Base-by-base conservation (phyloP, 805 yeast species). In the Scheffersomyces stipitis region DNA sequence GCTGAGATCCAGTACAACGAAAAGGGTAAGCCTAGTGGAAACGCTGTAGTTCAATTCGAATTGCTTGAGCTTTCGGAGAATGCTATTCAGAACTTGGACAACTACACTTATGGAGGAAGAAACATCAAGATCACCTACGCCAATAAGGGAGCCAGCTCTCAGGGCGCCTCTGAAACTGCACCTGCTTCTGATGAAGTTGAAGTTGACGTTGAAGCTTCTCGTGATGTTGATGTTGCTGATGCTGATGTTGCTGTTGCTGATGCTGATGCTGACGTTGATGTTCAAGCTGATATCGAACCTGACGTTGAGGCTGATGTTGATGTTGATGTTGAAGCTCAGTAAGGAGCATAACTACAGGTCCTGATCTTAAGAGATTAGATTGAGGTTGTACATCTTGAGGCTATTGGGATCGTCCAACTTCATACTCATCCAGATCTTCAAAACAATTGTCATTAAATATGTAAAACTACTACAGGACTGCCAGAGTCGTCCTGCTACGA, bases 101-200 rank as follows among this genome's bases (percentile, higher is more conserved):
- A 80, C 35, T 91, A 90, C 65, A 79, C 74, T 41, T 91, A 90
- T 54, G 98, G 97, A 50, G 86, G 83, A 28, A 80, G 95, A 51
- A 78, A 76, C 44, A 66, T 90, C 47, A 69, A 62, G 17, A 75
- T 91, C 26, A 67, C 89, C 1, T 90, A 73, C 60, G 96, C 90
- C 13, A 64, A 66, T 39, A 47, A 42, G 24, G 51, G 38, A 22
- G 33, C 24, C 28, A 12, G 28, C 28, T 6, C 10, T 12, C 15
- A 13, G 28, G 28, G 10, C n/a, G 16, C 31, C 31, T 15, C 13
- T 6, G 13, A 20, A 9, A 31, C 36, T 20, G 30, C 38, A 31
- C 10, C 24, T 17, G 37, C 29, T 30, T 15, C 34, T 17, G 17
- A 15, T 13, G 10, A 28, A 7, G 7, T 10, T 27, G 27, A 20